These are phyloP conservation scores for Acacia pycnantha DNA, from an alignment of 331 rosid genomes.

Conservation along the genomic window DNA sequence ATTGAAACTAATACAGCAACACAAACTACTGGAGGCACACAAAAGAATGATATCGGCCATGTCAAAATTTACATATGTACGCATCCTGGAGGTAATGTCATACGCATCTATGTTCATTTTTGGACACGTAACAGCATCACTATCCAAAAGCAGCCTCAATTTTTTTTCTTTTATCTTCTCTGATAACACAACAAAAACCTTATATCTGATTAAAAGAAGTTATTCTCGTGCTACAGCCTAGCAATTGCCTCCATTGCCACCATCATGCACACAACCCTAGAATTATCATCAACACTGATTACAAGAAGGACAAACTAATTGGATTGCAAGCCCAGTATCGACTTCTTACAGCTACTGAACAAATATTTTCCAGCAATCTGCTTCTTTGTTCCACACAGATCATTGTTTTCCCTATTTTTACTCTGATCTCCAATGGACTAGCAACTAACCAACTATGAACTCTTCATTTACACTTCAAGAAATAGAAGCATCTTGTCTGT, in stretches of 20 bases:
- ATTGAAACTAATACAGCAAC: conserved; percentile 11
- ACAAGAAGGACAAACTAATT: conserved; percentile 4
- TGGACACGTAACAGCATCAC: background rate
- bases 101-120: conserved; percentile 14
- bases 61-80: conserved; percentile 17
- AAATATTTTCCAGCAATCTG: conserved; percentile 15
- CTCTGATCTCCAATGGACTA: conserved; percentile 10
- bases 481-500: conserved; percentile 10
- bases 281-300: conserved; percentile 14
- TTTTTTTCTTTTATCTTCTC: background rate
- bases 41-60: conserved; percentile 16
- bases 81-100: conserved; percentile 1
- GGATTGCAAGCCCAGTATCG: conserved; percentile 17
- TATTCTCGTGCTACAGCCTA: conserved; percentile 1
- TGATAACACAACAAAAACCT: background rate
- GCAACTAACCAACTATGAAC: conserved; percentile 13
- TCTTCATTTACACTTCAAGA: background rate
- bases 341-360: conserved; percentile 23
- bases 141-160: conserved; percentile 25
- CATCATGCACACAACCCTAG: background rate
- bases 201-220: background rate
- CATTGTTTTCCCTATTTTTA: conserved; percentile 10
- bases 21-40: conserved; percentile 2
- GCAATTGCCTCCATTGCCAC: background rate
- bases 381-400: conserved; percentile 12